Conservation (phyloP, 1,139 yeast species). For the Saccharomycopsis phalli region DNA sequence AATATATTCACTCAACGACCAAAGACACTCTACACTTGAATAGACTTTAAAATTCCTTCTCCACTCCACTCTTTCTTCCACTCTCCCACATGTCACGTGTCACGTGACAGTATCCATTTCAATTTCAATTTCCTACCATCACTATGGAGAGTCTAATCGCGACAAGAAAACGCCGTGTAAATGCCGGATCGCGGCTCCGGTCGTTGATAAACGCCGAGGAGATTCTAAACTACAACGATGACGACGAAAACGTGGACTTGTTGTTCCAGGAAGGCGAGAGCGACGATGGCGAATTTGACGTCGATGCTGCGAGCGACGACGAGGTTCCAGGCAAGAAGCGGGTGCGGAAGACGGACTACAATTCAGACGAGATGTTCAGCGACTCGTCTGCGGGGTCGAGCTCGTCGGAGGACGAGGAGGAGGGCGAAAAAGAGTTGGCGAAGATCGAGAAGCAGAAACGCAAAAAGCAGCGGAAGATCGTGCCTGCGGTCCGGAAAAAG, state of each 20-base stretch:
- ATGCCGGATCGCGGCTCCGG: constrained; percentile 83
- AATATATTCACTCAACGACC: too few relatives aligned
- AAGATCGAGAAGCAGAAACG: constrained; percentile 37
- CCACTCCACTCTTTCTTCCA: too few relatives aligned
- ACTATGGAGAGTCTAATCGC: constrained; percentile 45
- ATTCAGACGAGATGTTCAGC: constrained; percentile 39
- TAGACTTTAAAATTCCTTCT: too few relatives aligned
- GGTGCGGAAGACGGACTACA: not conserved
- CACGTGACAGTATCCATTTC: too few relatives aligned
- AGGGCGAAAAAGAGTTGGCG: constrained; percentile 58
- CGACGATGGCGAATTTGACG: constrained; percentile 38
- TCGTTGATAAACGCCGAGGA: constrained; percentile 65
- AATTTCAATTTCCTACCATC: too few relatives aligned
- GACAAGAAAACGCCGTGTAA: constrained; percentile 68
- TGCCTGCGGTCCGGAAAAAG: constrained; percentile 40
- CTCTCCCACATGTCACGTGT: too few relatives aligned
- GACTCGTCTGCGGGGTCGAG: constrained; percentile 49
- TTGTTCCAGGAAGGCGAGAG: constrained; percentile 80
- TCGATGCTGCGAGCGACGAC: constrained; percentile 26
- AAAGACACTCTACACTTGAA: too few relatives aligned
- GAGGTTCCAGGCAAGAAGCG: constrained; percentile 5
- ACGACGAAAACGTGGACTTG: constrained; percentile 65
- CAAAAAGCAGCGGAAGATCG: constrained; percentile 29
- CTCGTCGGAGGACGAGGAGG: constrained; percentile 50
- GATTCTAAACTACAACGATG: constrained; percentile 41